Percentiles rank a stretch among this genome's conserved stretches.
These are phyloP conservation scores for Usnea hakonensis DNA, from an alignment of 495 filamentous ascomycete genomes.

Conservation along the genomic window DNA sequence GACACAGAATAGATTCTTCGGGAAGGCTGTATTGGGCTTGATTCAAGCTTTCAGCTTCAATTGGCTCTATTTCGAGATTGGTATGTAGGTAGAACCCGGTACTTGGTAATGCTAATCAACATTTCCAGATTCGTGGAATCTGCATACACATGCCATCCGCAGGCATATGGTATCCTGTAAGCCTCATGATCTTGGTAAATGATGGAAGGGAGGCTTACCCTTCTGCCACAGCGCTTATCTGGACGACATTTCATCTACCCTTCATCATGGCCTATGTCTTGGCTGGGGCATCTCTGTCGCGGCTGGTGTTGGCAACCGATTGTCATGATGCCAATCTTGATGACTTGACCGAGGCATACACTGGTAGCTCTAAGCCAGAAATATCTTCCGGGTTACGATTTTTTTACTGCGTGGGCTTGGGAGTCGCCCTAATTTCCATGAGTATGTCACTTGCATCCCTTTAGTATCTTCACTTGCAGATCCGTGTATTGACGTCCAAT, in stretches of 20 bases:
- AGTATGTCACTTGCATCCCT: slow-evolving; percentile 20
- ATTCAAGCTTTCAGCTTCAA: slow-evolving; percentile 54
- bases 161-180: slow-evolving; percentile 35
- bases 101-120: background rate
- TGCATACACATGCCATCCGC: slow-evolving; percentile 50
- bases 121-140: slow-evolving; percentile 36
- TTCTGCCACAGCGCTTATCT: slow-evolving; percentile 29
- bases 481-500: background rate
- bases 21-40: slow-evolving; percentile 49
- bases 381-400: slow-evolving; percentile 43
- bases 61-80: slow-evolving; percentile 58
- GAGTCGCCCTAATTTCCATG: slow-evolving; percentile 45
- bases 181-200: slow-evolving; percentile 3
- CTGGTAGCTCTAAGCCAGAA: slow-evolving; percentile 34
- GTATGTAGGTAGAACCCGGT: background rate
- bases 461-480: background rate
- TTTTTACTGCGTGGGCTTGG: slow-evolving; percentile 52
- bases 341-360: slow-evolving; percentile 39
- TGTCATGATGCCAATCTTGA: slow-evolving; percentile 34
- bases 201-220: background rate
- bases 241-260: slow-evolving; percentile 39
- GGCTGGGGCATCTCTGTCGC: slow-evolving; percentile 42
- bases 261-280: slow-evolving; percentile 55
- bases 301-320: slow-evolving; percentile 49
- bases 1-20: slow-evolving; percentile 35